A percentile compares a stretch with the other conserved stretches of the same genome.
phyloP scores from a whole-genome alignment of 2,329 filamentous ascomycete species.

The Penicillium sp. region DNA sequence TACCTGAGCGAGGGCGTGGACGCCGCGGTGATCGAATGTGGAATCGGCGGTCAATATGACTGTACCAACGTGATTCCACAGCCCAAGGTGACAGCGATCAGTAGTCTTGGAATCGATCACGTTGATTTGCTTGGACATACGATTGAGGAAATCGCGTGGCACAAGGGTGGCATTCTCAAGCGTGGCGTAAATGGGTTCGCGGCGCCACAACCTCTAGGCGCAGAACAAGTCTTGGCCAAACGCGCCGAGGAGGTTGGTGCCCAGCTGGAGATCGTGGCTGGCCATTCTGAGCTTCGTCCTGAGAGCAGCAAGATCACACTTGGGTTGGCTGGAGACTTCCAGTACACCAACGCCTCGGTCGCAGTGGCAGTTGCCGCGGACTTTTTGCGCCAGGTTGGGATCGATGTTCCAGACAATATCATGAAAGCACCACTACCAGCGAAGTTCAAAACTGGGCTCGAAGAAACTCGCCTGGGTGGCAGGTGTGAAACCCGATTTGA shows the following conservation, averaged over 20 bases:
- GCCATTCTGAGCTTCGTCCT: slow-evolving; percentile 45
- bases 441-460: slow-evolving; percentile 64
- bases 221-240: slow-evolving; percentile 56
- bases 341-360: slow-evolving; percentile 61
- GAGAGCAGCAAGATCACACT: slow-evolving; percentile 50
- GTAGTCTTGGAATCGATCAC: slow-evolving; percentile 83
- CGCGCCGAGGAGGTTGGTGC: slow-evolving; percentile 53
- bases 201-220: slow-evolving; percentile 54
- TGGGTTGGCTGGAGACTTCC: slow-evolving; percentile 61
- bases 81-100: slow-evolving; percentile 70
- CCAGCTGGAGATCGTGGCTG: slow-evolving; percentile 48
- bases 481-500: slow-evolving; percentile 69
- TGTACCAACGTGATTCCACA: slow-evolving; percentile 79
- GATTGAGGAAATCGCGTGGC: slow-evolving; percentile 81
- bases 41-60: slow-evolving; percentile 91
- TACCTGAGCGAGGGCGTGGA: slow-evolving; percentile 75
- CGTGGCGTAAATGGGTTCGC: slow-evolving; percentile 61
- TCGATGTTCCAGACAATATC: slow-evolving; percentile 39
- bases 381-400: slow-evolving; percentile 38
- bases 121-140: slow-evolving; percentile 75
- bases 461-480: slow-evolving; percentile 67
- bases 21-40: slow-evolving; percentile 83
- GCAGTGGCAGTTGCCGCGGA: slow-evolving; percentile 52
- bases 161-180: slow-evolving; percentile 88
- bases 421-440: slow-evolving; percentile 51